Base-by-base conservation (phyloP, 306 rosid genomes). In the Vachellia pachyceras region DNA sequence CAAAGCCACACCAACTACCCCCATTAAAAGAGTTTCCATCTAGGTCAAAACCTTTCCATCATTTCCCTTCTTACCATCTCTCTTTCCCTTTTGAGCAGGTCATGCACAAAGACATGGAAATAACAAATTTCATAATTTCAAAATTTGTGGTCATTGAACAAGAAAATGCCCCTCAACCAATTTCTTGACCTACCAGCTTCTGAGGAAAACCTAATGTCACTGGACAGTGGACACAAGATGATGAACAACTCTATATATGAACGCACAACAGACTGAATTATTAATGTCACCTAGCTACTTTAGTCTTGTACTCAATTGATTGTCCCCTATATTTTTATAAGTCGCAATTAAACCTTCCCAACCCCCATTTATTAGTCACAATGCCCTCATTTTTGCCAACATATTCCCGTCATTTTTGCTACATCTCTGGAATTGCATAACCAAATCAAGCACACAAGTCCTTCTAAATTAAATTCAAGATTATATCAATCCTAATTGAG, bases 1-100 rank as follows among this genome's bases (percentile, higher is more conserved):
- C 46, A 22, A 23, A 9, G 29, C 33, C 68, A 80, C 12, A 18
- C 33, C 42, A 46, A 47, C 61, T 72, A 72, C 70, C 54, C 68
- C 35, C 46, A 72, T 71, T 29, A 29, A 29, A 29, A 29, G 33
- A 29, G 33, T 29, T 29, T 29, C 33, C 2, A 29, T 29, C 33
- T 0, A 29, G 33, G 33, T 29, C 33, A 29, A 2, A 71, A 45
- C 33, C 11, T 58, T 35, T 20, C 52, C 5, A 61, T 73, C 75
- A 58, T 18, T 65, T 72, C 40, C 37, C 35, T 25, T 46, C 37
- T 33, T 13, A 10, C 41, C 47, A 29, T 29, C 12, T 61, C 10
- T 7, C 25, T 7, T 40, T 73, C 6, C 22, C 20, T 39, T 29
- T 64, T 61, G 11, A 15, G 6, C 20, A 66, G 60, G 33, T 61